Percentiles rank a stretch among this genome's conserved stretches.
phyloP scores from a whole-genome alignment of 2,329 filamentous ascomycete genomes.

The Tetracladium maxilliforme region DNA sequence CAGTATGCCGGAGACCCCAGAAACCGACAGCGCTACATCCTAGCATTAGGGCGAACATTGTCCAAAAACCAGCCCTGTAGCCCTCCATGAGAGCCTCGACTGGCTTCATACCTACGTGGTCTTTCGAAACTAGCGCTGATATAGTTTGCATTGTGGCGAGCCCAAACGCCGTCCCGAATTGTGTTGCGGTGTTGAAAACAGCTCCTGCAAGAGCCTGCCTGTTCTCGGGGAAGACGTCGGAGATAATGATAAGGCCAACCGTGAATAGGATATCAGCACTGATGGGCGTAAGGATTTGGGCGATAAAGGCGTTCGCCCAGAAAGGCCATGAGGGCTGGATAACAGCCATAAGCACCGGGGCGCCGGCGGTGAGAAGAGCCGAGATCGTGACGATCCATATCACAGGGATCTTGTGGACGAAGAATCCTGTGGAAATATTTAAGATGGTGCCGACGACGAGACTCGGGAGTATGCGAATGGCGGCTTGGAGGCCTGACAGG shows the following conservation, averaged over 20 bases:
- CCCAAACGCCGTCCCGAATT: slow-evolving; percentile 38
- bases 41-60: slow-evolving; percentile 29
- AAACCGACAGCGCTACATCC: no score
- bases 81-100: slow-evolving; percentile 30
- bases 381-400: slow-evolving; percentile 22
- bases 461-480: slow-evolving; percentile 28
- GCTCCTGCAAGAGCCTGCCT: slow-evolving; percentile 44
- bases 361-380: slow-evolving; percentile 23
- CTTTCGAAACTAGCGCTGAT: slow-evolving; percentile 25
- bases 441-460: slow-evolving; percentile 24
- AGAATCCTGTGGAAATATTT: slow-evolving; percentile 28
- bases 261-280: slow-evolving; percentile 37
- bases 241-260: slow-evolving; percentile 36
- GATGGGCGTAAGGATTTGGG: slow-evolving; percentile 23
- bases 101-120: slow-evolving; percentile 13
- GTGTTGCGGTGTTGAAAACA: slow-evolving; percentile 42
- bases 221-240: slow-evolving; percentile 36
- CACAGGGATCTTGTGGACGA: slow-evolving; percentile 25
- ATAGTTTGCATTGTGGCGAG: slow-evolving; percentile 34
- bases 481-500: slow-evolving; percentile 26
- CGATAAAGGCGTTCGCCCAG: slow-evolving; percentile 30
- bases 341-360: slow-evolving; percentile 40
- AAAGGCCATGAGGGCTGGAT: slow-evolving; percentile 31
- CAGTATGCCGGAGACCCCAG: no score
- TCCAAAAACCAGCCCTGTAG: slow-evolving; percentile 37